Conservation (phyloP, 106 monocot species). For the Platanthera zijinensis region DNA sequence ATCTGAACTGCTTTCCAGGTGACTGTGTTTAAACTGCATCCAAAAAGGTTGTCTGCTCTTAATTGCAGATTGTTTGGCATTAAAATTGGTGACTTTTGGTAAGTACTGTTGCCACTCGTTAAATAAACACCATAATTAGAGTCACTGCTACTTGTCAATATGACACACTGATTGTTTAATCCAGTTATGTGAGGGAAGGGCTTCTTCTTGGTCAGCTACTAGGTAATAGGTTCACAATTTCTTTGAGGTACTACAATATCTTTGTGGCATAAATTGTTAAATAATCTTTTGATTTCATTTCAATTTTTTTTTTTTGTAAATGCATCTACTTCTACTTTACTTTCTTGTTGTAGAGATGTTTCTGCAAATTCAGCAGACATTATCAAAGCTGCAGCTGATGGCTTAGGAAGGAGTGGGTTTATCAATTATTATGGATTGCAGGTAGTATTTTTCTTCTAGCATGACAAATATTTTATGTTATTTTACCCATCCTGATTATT, state of each 20-base stretch:
- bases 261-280: neutral
- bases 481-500: neutral
- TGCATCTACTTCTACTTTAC: neutral
- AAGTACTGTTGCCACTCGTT: slow-evolving; percentile 12
- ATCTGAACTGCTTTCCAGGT: slow-evolving; percentile 38
- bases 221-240: slow-evolving; percentile 93
- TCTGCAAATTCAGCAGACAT: slow-evolving; percentile 69
- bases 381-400: slow-evolving; percentile 61
- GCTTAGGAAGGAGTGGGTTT: slow-evolving; percentile 74
- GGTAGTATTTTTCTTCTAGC: slow-evolving; percentile 22
- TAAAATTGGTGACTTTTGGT: slow-evolving; percentile 90
- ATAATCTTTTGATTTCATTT: neutral
- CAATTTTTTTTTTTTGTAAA: neutral
- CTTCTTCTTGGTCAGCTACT: slow-evolving; percentile 84
- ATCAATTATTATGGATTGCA: slow-evolving; percentile 97
- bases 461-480: neutral
- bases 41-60: slow-evolving; percentile 65
- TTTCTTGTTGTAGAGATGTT: slow-evolving; percentile 49
- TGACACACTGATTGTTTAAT: slow-evolving; percentile 1
- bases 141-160: neutral
- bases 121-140: neutral
- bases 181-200: slow-evolving; percentile 77
- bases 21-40: slow-evolving; percentile 86
- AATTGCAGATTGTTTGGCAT: slow-evolving; percentile 84
- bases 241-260: slow-evolving; percentile 54